These are phyloP conservation scores for Aquilaria yunnanensis DNA, from an alignment of 345 rosid genomes.

Conservation along the genomic window DNA sequence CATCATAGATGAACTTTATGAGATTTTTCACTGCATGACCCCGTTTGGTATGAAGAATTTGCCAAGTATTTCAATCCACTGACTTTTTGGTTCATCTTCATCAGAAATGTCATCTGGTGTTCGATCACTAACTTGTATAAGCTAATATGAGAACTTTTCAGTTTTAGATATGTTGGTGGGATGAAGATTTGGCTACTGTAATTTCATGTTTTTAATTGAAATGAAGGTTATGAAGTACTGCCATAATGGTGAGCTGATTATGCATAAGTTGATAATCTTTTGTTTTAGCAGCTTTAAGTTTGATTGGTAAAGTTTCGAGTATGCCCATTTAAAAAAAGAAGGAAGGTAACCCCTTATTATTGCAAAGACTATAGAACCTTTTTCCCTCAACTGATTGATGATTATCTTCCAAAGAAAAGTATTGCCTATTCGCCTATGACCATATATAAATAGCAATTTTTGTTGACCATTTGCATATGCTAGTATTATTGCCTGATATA, in stretches of 20 bases:
- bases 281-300: neutral
- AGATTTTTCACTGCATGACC: too few species aligned
- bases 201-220: neutral
- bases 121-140: neutral
- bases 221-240: too few species aligned
- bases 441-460: neutral
- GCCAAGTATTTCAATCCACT: too few species aligned
- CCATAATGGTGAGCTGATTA: neutral
- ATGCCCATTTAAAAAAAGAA: neutral
- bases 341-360: neutral
- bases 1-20: too few species aligned
- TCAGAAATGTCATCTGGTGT: too few species aligned
- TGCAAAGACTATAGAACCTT: neutral
- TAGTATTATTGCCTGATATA: neutral
- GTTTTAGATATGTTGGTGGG: neutral
- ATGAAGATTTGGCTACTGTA: neutral
- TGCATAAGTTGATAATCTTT: neutral
- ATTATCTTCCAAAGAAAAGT: conserved; percentile 3
- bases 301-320: neutral
- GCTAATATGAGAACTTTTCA: neutral
- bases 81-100: too few species aligned
- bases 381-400: neutral
- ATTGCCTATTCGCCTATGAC: neutral
- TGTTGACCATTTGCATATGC: too few species aligned
- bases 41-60: too few species aligned